Evolutionary conservation across 1,139 yeast species (phyloP), one percentile per base, ranked within the genome.

Genomic region (Hansenula lynferdii): DNA sequence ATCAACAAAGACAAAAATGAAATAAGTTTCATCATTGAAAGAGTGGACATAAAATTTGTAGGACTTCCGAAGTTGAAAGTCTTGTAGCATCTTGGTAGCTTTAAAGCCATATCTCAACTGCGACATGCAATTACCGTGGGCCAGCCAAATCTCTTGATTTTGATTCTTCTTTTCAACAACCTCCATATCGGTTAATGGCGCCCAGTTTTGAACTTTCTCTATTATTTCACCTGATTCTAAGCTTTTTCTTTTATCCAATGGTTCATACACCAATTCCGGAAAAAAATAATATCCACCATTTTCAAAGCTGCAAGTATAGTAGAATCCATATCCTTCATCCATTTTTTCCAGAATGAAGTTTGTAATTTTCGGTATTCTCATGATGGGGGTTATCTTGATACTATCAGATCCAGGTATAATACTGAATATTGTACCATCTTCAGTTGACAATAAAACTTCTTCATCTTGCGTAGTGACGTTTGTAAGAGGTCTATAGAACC

Each of bases 121-220:
- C 3, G 68, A 60, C 3, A 75, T 40, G 23, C 67, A 69, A 4
- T 52, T 44, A 0, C 79, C 79, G 6, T 75, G 62, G 5, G 73
- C 57, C 4, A 71, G 63, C 76, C 77, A 75, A 1, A 75, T 43
- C 39, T 74, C 77, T 15, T 53, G 47, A 1, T 28, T 36, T 2
- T 36, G 39, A 29, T 66, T 63, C 25, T 41, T 53, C 0, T 66
- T 49, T 15, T 67, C 66, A 3, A 70, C 56, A 3, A 71, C 50
- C 42, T 56, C 61, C 0, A 67, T 51, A 50, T 74, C 79, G 19
- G 69, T 44, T 4, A 74, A 43, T 0, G 80, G 80, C 0, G 77
- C 65, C 80, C 80, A 74, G 42, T 68, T 72, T 33, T 60, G 64
- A 53, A 62, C 67, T 10, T 24, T 44, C 1, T 40, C 42, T 4